phyloP scores from a whole-genome alignment of 495 filamentous ascomycete species.

The Penicillium waksmanii region DNA sequence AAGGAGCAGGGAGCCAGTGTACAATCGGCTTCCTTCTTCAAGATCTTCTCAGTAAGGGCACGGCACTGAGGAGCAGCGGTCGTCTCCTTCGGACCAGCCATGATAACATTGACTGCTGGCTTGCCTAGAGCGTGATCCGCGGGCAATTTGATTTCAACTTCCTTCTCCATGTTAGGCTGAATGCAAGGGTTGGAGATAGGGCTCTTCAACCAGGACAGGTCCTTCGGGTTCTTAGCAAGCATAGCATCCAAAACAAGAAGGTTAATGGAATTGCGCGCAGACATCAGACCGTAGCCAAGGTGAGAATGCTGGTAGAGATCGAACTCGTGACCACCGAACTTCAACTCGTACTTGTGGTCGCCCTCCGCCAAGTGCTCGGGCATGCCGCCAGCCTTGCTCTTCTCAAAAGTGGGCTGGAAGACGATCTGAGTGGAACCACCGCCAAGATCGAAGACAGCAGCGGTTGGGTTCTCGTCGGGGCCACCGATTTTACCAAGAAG shows the following conservation, averaged over 20 bases:
- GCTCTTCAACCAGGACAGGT: conserved; percentile 58
- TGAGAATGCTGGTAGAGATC: conserved; percentile 98
- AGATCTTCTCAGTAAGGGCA: conserved; percentile 82
- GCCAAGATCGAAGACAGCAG: conserved; percentile 93
- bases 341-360: conserved; percentile 94
- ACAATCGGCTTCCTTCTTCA: conserved; percentile 85
- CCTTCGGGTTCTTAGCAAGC: conserved; percentile 48
- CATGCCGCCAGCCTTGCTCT: conserved; percentile 76
- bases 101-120: conserved; percentile 67
- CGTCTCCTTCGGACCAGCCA: conserved; percentile 76
- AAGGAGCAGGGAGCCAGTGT: conserved; percentile 90
- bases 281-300: conserved; percentile 95
- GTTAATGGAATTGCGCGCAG: conserved; percentile 85
- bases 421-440: conserved; percentile 98
- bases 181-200: conserved; percentile 90
- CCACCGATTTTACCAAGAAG: conserved; percentile 96
- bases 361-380: conserved; percentile 83
- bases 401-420: conserved; percentile 92
- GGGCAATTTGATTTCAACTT: conserved; percentile 68
- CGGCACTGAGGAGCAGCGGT: conserved; percentile 86
- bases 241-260: conserved; percentile 67
- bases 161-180: conserved; percentile 71
- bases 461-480: conserved; percentile 84
- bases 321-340: conserved; percentile 89
- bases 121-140: conserved; percentile 62